Conservation (phyloP, 352 stramenopile species). For the Globisporangium nagaii region DNA sequence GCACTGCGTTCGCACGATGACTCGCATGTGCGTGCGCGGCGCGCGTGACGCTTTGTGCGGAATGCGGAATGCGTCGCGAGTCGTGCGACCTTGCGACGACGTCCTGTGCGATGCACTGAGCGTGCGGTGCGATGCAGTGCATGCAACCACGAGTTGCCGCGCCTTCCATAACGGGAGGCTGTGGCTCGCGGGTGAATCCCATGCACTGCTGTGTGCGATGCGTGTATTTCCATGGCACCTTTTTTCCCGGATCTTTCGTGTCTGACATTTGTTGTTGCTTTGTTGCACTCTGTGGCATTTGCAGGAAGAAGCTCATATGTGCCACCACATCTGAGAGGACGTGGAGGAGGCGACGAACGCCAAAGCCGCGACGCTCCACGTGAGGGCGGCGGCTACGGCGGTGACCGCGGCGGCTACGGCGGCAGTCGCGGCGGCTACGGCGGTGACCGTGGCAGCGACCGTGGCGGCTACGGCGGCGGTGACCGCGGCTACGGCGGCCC, state of each 20-base stretch:
- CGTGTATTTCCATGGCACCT: neutral
- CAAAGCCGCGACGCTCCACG: conserved; percentile 19
- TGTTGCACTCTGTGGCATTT: neutral
- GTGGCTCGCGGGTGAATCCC: no score
- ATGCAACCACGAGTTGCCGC: no score
- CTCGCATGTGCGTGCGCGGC: no score
- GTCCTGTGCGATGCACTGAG: no score
- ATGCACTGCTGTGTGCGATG: no score
- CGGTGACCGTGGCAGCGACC: conserved; percentile 21
- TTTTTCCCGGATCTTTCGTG: neutral
- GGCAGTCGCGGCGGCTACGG: conserved; percentile 5
- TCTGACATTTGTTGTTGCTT: neutral
- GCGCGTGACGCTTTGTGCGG: no score
- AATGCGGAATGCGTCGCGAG: no score
- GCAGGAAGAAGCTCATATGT: conserved; percentile 74
- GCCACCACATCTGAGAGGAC: conserved; percentile 61
- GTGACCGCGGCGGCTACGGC: conserved; percentile 17
- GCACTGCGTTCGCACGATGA: no score
- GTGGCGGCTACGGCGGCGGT: conserved; percentile 27
- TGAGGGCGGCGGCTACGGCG: conserved; percentile 19
- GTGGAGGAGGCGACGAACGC: conserved; percentile 19
- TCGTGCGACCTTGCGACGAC: no score
- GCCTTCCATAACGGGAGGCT: no score
- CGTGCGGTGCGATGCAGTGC: no score
- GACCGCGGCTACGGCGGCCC: conserved; percentile 15